Base-by-base conservation (phyloP, 148 eudicot genomes). In the Chenopodium suecicum region DNA sequence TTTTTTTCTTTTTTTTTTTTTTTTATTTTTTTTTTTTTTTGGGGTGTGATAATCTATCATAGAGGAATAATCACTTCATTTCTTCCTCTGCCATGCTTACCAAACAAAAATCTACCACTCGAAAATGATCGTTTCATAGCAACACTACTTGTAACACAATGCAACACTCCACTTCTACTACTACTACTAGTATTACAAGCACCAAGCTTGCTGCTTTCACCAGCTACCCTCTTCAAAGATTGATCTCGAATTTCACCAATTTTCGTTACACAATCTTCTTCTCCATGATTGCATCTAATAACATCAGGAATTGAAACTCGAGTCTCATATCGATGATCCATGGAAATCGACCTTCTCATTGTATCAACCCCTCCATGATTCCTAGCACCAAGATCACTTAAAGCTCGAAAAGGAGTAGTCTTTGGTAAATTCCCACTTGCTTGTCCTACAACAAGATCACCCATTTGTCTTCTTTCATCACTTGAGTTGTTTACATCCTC, bases 41-140 rank as follows among this genome's bases (percentile, higher is more conserved):
- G 1, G 22, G 20, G 25, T 20, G 34, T 8, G 31, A 72, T 16
- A 66, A 37, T 37, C 17, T 75, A 78, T 89, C 87, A 90, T 44
- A 85, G 70, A 23, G 92, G 90, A 74, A 83, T 60, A 74, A 83
- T 60, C 23, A 78, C 62, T 74, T 78, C 63, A 65, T 74, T 88
- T 44, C 77, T 69, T 77, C 81, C 91, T 86, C 89, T 88, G 31
- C 81, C 81, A 69, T 75, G 56, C 82, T 85, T 87, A 27, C 86
- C 6, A 46, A 86, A 82, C 75, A 83, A 80, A 66, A 88, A 87
- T 81, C 92, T 80, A 79, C 95, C 95, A 75, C 94, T 88, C 2
- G 95, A 92, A 82, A 87, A 84, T 3, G 95, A 90, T 79, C 95
- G 86, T 79, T 86, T 92, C 87, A 90, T 82, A 23, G 78, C 52